Percentiles rank a stretch among this genome's conserved stretches.
phyloP scores from a whole-genome alignment of 441 rosid genomes.

The Pelargonium australe region DNA sequence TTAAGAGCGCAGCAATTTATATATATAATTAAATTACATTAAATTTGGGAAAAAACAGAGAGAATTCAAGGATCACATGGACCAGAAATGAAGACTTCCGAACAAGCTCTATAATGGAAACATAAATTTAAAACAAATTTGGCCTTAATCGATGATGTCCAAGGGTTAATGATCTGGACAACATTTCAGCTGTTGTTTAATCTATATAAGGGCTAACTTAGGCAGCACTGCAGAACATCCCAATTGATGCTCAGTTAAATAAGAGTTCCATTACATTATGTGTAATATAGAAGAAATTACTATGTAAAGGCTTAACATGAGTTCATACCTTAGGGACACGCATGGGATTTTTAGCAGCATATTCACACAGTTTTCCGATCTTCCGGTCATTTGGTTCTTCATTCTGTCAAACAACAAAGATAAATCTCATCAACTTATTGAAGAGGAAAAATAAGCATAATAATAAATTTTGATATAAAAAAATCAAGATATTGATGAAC shows the following conservation, averaged over 20 bases:
- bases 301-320: constrained; percentile 5
- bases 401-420: constrained; percentile 38
- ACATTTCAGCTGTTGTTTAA: neutral
- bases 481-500: neutral
- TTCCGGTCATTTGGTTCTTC: constrained; percentile 82
- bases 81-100: neutral
- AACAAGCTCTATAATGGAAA: neutral
- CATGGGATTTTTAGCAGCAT: constrained; percentile 82
- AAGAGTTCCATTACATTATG: neutral
- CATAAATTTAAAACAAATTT: neutral
- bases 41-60: neutral
- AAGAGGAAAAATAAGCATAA: neutral
- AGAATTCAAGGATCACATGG: neutral
- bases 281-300: neutral
- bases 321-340: constrained; percentile 76
- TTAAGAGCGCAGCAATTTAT: no score
- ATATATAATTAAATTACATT: neutral
- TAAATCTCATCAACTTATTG: neutral
- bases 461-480: neutral
- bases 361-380: constrained; percentile 89
- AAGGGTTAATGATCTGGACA: neutral
- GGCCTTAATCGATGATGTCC: neutral
- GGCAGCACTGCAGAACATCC: neutral
- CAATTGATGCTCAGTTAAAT: neutral
- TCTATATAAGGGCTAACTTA: neutral